Evolutionary conservation across 495 filamentous ascomycete genomes (phyloP), one percentile per base, ranked within the genome.

Genomic region (Acidomyces sp.): DNA sequence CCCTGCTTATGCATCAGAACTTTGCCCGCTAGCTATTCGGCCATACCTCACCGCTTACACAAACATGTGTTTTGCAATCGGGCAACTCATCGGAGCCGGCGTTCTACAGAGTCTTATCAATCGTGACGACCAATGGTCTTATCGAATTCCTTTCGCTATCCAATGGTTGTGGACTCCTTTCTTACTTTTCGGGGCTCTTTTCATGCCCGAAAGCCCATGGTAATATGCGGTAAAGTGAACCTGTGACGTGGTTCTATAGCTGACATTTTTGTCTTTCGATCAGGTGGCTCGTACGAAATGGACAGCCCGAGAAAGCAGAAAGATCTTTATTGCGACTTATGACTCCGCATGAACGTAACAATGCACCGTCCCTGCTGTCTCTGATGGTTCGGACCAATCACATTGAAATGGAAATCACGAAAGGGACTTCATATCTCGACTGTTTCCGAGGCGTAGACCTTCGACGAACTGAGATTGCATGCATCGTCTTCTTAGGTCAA

Each of bases 401-500:
- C 0, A 44, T 61, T 2, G 60, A 63, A 38, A 50, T 57, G 52
- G 52, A 53, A 27, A 55, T 58, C 20, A 55, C 59, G 7, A 30
- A 26, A 1, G 56, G 57, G 3, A 43, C 56, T 9, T 28, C 25
- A 15, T 63, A 63, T 35, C 18, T 54, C 10, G 59, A 62, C 41
- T 61, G 59, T 43, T 62, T 63, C 50, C 21, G 41, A 12, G 52
- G 53, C 26, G 49, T 52, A 10, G 54, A 63, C 36, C 43, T 54
- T 15, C 45, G 60, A 1, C 46, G 60, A 5, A 63, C 60, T 0
- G 59, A 62, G 37, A 62, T 63, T 22, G 51, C 56, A 1, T 60
- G 55, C 47, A 55, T 56, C 46, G 49, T 77, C 35, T 90, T 82
- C 81, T 78, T 76, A 1, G 85, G 86, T 41, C 83, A 90, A 55